These are phyloP conservation scores for Psidium guajava DNA, from an alignment of 345 rosid species.

Conservation along the genomic window DNA sequence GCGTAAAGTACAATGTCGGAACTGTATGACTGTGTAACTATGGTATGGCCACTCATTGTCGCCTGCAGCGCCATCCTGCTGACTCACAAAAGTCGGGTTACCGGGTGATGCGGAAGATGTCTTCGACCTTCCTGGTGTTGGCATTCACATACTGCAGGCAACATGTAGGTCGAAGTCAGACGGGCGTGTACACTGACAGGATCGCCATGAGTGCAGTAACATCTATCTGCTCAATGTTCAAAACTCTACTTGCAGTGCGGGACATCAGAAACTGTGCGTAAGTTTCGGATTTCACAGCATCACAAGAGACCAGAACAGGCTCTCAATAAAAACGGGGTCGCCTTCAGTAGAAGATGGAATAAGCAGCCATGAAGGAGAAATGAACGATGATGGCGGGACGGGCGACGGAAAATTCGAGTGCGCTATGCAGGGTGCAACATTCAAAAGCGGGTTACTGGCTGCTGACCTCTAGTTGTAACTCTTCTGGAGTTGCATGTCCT, in stretches of 20 bases:
- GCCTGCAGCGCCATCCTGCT: not conserved
- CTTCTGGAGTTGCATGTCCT: constrained; percentile 33
- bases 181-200: not conserved
- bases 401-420: not conserved
- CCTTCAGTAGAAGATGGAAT: not conserved
- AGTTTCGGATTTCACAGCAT: not conserved
- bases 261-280: not conserved
- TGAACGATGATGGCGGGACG: not conserved
- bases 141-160: constrained; percentile 39
- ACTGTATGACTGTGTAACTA: not conserved
- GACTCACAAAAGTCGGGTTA: not conserved
- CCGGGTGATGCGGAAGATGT: constrained; percentile 37
- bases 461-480: constrained; percentile 38
- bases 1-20: not conserved
- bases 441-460: not conserved
- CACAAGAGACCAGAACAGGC: not conserved
- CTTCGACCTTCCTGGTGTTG: constrained; percentile 19
- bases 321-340: not conserved
- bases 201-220: not conserved
- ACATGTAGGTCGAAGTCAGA: not conserved
- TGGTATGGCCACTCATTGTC: not conserved
- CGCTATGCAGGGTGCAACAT: not conserved
- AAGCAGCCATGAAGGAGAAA: not conserved
- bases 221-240: not conserved
- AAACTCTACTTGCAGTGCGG: not conserved